A percentile compares a stretch with the other conserved stretches of the same genome.
Evolutionary conservation across 2,329 filamentous ascomycete species (phyloP).

Genomic region (Triangularia setosa): DNA sequence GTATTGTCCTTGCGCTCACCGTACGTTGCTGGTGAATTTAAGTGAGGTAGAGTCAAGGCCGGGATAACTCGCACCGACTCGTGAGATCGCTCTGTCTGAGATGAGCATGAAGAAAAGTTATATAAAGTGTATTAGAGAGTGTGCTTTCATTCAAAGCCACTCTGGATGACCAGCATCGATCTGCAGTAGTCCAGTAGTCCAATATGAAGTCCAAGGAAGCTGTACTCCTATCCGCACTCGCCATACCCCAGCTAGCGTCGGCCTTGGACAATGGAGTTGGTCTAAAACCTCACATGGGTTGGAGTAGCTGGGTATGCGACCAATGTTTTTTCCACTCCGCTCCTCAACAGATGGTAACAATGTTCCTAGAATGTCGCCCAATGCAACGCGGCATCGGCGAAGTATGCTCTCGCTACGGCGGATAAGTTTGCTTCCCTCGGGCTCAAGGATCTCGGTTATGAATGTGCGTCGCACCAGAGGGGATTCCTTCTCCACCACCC

Average conservation of each 20-base stretch:
- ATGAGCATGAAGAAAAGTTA: too few relatives aligned
- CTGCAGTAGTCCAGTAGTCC: background rate
- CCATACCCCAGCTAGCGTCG: background rate
- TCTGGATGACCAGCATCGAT: background rate
- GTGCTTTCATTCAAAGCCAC: background rate
- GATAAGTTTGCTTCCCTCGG: conserved; percentile 19
- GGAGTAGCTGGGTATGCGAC: conserved; percentile 17
- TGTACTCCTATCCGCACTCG: background rate
- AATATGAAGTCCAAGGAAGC: background rate
- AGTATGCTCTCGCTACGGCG: conserved; percentile 15
- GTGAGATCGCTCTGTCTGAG: too few relatives aligned
- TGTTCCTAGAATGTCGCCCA: conserved; percentile 17
- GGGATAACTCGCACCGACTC: too few relatives aligned
- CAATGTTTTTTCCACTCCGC: background rate
- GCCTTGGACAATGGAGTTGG: conserved; percentile 14
- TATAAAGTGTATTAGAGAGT: background rate
- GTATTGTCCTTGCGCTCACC: too few relatives aligned
- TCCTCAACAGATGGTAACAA: background rate
- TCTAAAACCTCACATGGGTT: conserved; percentile 17
- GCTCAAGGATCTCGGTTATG: conserved; percentile 22
- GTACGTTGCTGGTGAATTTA: too few relatives aligned
- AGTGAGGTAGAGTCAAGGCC: too few relatives aligned
- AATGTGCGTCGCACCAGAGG: background rate
- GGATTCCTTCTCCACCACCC: background rate
- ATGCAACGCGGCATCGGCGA: conserved; percentile 18